Evolutionary conservation across 805 yeast genomes (phyloP).

Genomic region (Zygotorulaspora chibaensis): DNA sequence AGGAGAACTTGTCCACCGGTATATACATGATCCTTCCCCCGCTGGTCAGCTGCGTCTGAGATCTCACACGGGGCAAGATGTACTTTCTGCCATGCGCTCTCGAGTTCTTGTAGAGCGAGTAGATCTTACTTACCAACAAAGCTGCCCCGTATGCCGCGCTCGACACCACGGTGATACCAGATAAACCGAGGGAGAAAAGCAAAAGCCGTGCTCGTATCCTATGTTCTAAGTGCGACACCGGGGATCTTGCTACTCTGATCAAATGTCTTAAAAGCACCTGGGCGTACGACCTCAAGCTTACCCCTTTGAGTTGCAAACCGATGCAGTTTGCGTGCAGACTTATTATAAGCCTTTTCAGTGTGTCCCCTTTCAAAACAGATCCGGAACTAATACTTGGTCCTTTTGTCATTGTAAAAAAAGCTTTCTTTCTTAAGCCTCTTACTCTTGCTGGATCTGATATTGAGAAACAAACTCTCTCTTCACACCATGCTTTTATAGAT

Average conservation of each 20-base stretch:
- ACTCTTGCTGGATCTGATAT: neutral
- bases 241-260: slow-evolving; percentile 19
- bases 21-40: slow-evolving; percentile 35
- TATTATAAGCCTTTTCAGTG: slow-evolving; percentile 7
- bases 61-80: slow-evolving; percentile 26
- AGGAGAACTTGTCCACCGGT: slow-evolving; percentile 21
- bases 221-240: slow-evolving; percentile 19
- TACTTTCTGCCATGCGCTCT: slow-evolving; percentile 9
- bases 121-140: slow-evolving; percentile 12
- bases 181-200: slow-evolving; percentile 19
- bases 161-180: slow-evolving; percentile 18
- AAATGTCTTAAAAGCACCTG: slow-evolving; percentile 22
- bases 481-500: neutral
- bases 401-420: neutral
- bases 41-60: slow-evolving; percentile 27
- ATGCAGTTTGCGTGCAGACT: slow-evolving; percentile 20
- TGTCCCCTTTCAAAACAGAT: slow-evolving; percentile 4
- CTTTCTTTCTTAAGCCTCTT: neutral
- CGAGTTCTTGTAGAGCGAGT: slow-evolving; percentile 12
- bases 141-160: slow-evolving; percentile 18
- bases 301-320: slow-evolving; percentile 22
- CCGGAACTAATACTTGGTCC: neutral
- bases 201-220: slow-evolving; percentile 27
- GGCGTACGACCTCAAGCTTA: slow-evolving; percentile 15
- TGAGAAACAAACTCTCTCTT: neutral